Evolutionary conservation across 2,329 filamentous ascomycete genomes (phyloP).

Genomic region (Zasmidium citrigriseum): DNA sequence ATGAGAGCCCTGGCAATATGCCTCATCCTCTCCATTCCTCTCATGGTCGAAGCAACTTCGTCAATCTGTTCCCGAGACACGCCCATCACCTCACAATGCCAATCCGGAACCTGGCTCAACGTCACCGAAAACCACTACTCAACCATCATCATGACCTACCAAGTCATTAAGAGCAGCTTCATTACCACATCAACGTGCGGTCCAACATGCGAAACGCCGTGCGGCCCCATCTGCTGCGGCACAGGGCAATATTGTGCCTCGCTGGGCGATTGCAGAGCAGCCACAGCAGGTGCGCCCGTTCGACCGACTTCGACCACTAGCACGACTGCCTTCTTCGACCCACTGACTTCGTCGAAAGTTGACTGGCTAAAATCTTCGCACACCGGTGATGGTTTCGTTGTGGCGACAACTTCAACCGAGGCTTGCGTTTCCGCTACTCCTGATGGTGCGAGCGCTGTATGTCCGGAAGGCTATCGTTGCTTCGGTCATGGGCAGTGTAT

Average conservation of each 20-base stretch:
- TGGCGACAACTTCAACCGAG: too few relatives aligned
- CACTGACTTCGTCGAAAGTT: too few relatives aligned
- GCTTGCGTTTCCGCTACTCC: too few relatives aligned
- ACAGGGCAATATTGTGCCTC: not conserved
- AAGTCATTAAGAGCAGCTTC: not conserved
- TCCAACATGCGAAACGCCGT: not conserved
- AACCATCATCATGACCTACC: not conserved
- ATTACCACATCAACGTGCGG: not conserved
- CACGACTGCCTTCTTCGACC: not conserved
- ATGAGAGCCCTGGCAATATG: too few relatives aligned
- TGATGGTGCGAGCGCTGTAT: too few relatives aligned
- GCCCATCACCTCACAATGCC: not conserved
- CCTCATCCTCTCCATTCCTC: too few relatives aligned
- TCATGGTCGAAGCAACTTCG: too few relatives aligned
- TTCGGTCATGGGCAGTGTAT: too few relatives aligned
- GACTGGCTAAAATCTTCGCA: too few relatives aligned
- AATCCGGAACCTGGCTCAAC: not conserved
- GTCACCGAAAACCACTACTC: not conserved
- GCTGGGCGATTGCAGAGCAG: not conserved
- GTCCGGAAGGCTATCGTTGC: too few relatives aligned
- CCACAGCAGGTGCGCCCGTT: too few relatives aligned
- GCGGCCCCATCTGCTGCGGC: not conserved
- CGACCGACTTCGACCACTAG: not conserved
- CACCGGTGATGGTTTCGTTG: too few relatives aligned
- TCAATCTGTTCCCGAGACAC: not conserved